Conservation (phyloP, 2,329 filamentous ascomycete genomes). For the Alternaria burnsii region DNA sequence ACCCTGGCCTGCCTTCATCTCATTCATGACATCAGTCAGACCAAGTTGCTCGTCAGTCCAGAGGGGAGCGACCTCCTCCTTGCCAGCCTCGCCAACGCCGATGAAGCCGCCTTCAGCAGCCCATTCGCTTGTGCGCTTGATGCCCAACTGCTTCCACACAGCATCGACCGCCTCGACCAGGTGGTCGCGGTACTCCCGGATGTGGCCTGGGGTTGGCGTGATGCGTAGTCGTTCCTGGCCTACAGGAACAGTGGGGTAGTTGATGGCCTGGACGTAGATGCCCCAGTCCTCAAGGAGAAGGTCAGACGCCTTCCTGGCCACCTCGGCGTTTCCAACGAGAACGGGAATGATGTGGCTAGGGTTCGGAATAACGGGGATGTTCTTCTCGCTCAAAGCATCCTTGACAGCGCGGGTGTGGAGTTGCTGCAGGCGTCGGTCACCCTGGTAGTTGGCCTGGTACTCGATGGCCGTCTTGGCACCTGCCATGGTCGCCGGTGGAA, state of each 20-base stretch:
- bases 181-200: constrained; percentile 82
- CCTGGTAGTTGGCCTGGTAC: constrained; percentile 85
- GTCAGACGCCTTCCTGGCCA: constrained; percentile 91
- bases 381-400: constrained; percentile 75
- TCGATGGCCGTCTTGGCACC: constrained; percentile 91
- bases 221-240: constrained; percentile 97
- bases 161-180: constrained; percentile 83
- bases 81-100: constrained; percentile 80
- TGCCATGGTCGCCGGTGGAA: constrained; percentile 96
- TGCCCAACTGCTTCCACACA: constrained; percentile 87
- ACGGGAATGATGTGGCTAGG: constrained; percentile 96
- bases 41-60: constrained; percentile 93
- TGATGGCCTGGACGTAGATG: constrained; percentile 99
- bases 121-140: constrained; percentile 95
- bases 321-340: constrained; percentile 90
- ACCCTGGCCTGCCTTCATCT: constrained; percentile 62
- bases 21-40: constrained; percentile 62
- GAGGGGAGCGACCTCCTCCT: constrained; percentile 71
- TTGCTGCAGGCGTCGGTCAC: constrained; percentile 91
- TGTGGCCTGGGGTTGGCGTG: constrained; percentile 93
- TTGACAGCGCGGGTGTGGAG: constrained; percentile 96
- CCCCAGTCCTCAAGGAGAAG: constrained; percentile 87
- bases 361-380: constrained; percentile 97
- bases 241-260: constrained; percentile 96
- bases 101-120: constrained; percentile 90